Evolutionary conservation across 805 yeast genomes (phyloP), one percentile per base, ranked within the genome.

Genomic region (Zygosaccharomyces lentus): DNA sequence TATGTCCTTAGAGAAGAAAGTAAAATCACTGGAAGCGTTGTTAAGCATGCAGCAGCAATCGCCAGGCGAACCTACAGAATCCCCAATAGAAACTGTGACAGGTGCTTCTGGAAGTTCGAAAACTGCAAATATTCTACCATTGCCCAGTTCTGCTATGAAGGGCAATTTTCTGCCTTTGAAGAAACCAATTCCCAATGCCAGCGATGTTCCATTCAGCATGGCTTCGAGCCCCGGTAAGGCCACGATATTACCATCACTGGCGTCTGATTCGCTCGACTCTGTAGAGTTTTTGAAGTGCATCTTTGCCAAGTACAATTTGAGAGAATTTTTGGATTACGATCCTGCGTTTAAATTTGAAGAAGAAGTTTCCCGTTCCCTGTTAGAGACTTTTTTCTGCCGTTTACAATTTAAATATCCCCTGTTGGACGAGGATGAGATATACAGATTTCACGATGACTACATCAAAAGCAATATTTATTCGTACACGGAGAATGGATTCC

Each of bases 381-480:
- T 78, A 36, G 81, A 77, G 46, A 73, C 76, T n/a, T 78, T 76
- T 56, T 78, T 79, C 58, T 69, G 78, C 9, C 64, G 79, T 41
- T 57, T 78, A 31, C 83, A 79, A 53, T 75, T 75, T 59, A 77
- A 78, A 51, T 78, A 78, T 52, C 84, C 84, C 0, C 51, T 79
- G 25, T 58, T 79, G 25, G 76, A 75, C 53, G 82, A 78, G 56
- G 65, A 67, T 26, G 82, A 76, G 44, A 72, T 78, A 17, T 65
- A 72, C 34, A 65, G 66, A 24, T 78, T 78, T 51, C 79, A 77
- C 59, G 71, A 71, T 47, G 72, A 73, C 21, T 78, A 75, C 48
- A 73, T 71, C 46, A 61, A 67, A 56, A 70, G 69, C 46, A 61
- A 71, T 43, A 67, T 65, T 16, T 70, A 72, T 44, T 68, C 65